Conservation (phyloP, 1,139 yeast genomes). For the Keqinozyma sinolaborantium region DNA sequence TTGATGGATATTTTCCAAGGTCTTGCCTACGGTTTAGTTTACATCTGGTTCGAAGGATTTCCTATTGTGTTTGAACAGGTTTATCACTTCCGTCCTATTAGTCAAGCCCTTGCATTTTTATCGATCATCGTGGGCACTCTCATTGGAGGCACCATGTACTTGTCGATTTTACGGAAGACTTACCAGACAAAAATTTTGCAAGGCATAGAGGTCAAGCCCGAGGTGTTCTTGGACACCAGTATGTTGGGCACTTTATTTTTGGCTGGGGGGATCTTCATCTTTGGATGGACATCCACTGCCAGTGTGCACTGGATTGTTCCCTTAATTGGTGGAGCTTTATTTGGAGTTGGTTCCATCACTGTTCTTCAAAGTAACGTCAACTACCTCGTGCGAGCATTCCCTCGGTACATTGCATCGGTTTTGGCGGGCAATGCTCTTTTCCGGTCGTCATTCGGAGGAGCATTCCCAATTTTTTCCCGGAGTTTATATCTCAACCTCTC, state of each 20-base stretch:
- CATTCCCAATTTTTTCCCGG: conserved; percentile 27
- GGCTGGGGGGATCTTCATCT: conserved; percentile 30
- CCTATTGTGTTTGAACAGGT: conserved; percentile 23
- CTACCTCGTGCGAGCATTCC: conserved; percentile 63
- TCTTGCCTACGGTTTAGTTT: conserved; percentile 25
- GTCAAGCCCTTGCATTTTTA: conserved; percentile 20
- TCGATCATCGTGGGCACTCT: conserved; percentile 17
- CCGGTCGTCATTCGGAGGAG: conserved; percentile 26
- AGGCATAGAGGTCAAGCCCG: conserved; percentile 50
- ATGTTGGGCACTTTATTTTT: conserved; percentile 24
- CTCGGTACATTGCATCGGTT: conserved; percentile 28
- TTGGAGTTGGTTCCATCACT: conserved; percentile 26
- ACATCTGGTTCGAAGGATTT: conserved; percentile 33
- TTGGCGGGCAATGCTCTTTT: conserved; percentile 28
- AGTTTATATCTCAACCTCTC: conserved; percentile 45
- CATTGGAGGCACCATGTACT: conserved; percentile 19
- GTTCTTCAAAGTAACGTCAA: conserved; percentile 34
- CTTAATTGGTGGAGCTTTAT: conserved; percentile 25
- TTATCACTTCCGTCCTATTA: conserved; percentile 24
- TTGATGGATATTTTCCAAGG: conserved; percentile 28
- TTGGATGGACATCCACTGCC: conserved; percentile 27
- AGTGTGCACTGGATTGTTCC: conserved; percentile 31
- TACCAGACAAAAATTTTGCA: conserved; percentile 25
- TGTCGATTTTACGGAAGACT: conserved; percentile 13
- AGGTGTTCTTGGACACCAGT: conserved; percentile 55